A percentile compares a stretch with the other conserved stretches of the same genome.
phyloP scores from a whole-genome alignment of 164 flowering plant genomes.

The Aristolochia californica region DNA sequence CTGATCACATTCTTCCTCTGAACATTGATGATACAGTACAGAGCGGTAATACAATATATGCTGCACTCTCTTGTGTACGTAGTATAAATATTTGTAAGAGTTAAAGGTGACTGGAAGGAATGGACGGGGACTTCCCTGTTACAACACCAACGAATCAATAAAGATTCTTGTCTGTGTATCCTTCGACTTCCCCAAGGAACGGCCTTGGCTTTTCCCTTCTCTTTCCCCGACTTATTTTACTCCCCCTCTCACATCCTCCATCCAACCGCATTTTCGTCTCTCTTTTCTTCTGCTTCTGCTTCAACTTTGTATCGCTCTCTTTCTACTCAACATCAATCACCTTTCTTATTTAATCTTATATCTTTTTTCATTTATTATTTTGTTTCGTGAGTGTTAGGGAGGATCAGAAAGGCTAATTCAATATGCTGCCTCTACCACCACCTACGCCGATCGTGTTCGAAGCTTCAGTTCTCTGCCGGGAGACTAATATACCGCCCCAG shows the following conservation, averaged over 20 bases:
- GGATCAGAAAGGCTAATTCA: neutral
- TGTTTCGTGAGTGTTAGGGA: neutral
- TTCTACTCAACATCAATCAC: neutral
- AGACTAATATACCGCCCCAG: slow-evolving; percentile 41
- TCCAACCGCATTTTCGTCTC: neutral
- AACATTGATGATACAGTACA: too few relatives aligned
- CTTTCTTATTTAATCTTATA: neutral
- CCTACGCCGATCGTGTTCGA: slow-evolving; percentile 38
- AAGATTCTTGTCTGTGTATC: neutral
- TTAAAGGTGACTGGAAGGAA: neutral
- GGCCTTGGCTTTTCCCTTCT: neutral
- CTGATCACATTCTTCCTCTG: too few relatives aligned
- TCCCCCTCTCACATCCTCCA: neutral
- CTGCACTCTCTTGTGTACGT: too few relatives aligned
- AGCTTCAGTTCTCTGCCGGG: slow-evolving; percentile 29
- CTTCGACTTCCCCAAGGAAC: too few relatives aligned
- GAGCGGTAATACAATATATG: too few relatives aligned
- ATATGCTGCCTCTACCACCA: neutral
- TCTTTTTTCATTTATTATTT: too few relatives aligned
- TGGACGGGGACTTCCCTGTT: neutral
- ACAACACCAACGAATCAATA: neutral
- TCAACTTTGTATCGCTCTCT: neutral
- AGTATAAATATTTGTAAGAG: too few relatives aligned
- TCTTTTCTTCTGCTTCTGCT: neutral
- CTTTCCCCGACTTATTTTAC: neutral